Evolutionary conservation across 495 filamentous ascomycete species (phyloP).

Genomic region (Bathelium albidoporum): DNA sequence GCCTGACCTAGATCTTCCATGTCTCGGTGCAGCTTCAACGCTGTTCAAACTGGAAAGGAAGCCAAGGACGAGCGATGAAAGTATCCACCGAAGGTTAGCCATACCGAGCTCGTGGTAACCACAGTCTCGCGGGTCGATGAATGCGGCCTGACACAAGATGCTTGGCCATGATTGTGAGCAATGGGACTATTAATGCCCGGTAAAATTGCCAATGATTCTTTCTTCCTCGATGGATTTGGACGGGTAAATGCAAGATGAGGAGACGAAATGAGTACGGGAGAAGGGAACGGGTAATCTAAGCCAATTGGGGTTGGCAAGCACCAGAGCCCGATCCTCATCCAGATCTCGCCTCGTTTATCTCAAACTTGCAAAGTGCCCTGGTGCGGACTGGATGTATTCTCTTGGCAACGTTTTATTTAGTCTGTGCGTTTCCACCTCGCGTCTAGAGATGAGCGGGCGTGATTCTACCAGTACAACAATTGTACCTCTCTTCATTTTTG

Average conservation of each 20-base stretch:
- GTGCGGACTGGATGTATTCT: no score
- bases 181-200: neutral
- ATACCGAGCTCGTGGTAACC: neutral
- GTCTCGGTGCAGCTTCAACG: neutral
- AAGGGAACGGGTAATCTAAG: neutral
- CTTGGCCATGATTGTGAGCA: neutral
- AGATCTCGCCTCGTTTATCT: no score
- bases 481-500: no score
- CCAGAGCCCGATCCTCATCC: no score
- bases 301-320: no score
- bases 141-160: neutral
- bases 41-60: neutral
- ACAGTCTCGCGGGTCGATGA: neutral
- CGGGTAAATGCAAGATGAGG: constrained; percentile 1
- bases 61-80: neutral
- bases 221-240: neutral
- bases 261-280: neutral
- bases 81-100: neutral
- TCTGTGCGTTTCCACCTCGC: no score
- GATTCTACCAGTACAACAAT: no score
- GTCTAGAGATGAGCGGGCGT: no score
- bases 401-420: no score
- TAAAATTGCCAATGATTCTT: neutral
- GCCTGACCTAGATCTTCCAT: neutral
- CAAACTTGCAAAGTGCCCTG: no score